Evolutionary conservation across 2,329 filamentous ascomycete genomes (phyloP), one percentile per base, ranked within the genome.

Genomic region (Aureobasidium sp.): DNA sequence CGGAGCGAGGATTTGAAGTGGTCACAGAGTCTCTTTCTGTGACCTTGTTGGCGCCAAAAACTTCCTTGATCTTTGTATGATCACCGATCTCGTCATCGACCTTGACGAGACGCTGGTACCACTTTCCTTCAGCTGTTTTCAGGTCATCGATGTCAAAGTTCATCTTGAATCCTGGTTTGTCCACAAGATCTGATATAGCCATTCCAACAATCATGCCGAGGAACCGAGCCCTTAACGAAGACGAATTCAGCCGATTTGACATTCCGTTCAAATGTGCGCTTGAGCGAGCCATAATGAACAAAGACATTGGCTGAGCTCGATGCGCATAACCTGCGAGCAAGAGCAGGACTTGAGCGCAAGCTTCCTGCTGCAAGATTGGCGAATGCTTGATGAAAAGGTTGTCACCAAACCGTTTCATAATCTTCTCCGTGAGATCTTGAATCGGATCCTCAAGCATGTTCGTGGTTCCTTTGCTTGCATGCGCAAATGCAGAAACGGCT

Each of bases 141-240:
- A 86, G 86, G 63, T 95, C 91, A 25, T 94, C 88, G 69, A 92
- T 83, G 41, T 92, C 86, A 69, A 99, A 97, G 63, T 89, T 86
- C 71, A 99, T 85, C 61, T 81, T 85, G 62, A 87, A 87, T 9
- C 87, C 87, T 30, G 81, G 82, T 61, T 82, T 77, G 66, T 89
- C 88, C 15, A 85, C 77, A 53, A 96, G 74, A 49, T 77, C 76
- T 0, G 85, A 87, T 3, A 88, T 77, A 1, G 87, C 84, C 66
- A 91, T 91, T 5, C 90, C 94, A 36, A 96, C 86, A 2, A 89
- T 80, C 85, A 99, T 95, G 0, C 94, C 94, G 0, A 99, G 79
- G 66, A 96, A 90, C 21, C 91, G 84, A 16, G 89, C 86, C 66
- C 86, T 83, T 7, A 79, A 78, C 44, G 94, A 91, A 4, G 91